phyloP scores from a whole-genome alignment of 768 basidiomycete genomes.

The Tylopilus subfusipes region DNA sequence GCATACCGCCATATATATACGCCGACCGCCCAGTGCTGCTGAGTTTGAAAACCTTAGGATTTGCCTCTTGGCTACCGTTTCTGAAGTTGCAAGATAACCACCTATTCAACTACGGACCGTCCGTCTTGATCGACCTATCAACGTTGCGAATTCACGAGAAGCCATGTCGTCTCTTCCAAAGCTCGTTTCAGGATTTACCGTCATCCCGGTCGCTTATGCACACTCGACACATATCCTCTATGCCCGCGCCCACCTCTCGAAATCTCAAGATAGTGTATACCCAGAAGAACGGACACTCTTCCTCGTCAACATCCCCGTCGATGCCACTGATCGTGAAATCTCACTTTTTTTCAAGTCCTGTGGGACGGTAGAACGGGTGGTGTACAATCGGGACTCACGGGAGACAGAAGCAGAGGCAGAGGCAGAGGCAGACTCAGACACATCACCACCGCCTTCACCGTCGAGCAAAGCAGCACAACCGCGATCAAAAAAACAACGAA shows the following conservation, averaged over 20 bases:
- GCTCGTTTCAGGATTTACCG: conserved; percentile 31
- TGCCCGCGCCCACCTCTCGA: conserved; percentile 60
- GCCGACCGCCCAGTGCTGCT: too few relatives aligned
- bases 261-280: conserved; percentile 34
- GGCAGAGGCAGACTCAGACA: neutral
- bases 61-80: neutral
- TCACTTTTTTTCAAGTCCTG: conserved; percentile 70
- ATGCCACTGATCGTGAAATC: conserved; percentile 80
- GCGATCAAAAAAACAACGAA: conserved; percentile 33
- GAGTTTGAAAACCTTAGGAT: neutral
- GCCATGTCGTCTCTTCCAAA: conserved; percentile 21
- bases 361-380: conserved; percentile 74
- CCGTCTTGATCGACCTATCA: too few relatives aligned
- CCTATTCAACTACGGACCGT: too few relatives aligned
- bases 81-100: neutral
- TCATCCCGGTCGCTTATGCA: conserved; percentile 41
- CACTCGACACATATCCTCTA: conserved; percentile 68
- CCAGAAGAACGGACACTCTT: conserved; percentile 75
- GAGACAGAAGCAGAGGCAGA: conserved; percentile 32
- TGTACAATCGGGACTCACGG: conserved; percentile 51
- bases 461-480: conserved; percentile 16
- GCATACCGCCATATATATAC: too few relatives aligned
- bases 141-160: neutral
- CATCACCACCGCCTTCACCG: neutral
- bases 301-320: conserved; percentile 84